Evolutionary conservation across 345 rosid species (phyloP).

Genomic region (Eucalyptus guilfoylei): DNA sequence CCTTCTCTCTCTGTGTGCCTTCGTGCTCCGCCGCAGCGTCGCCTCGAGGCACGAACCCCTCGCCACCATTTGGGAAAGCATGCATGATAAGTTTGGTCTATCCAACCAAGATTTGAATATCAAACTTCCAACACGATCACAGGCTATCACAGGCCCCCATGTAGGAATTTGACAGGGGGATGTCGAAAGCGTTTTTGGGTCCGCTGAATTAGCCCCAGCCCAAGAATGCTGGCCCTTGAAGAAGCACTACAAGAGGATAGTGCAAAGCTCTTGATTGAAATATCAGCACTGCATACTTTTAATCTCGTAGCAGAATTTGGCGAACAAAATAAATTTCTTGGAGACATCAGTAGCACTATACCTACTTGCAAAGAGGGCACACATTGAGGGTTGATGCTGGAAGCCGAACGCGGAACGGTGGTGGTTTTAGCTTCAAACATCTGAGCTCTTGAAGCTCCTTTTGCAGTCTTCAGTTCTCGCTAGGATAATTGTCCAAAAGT

Average conservation of each 20-base stretch:
- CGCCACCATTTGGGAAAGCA: background rate
- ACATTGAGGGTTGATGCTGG: background rate
- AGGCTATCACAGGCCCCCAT: background rate
- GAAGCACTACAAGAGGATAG: background rate
- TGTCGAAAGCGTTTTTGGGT: background rate
- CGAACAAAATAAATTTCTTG: background rate
- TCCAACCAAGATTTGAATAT: background rate
- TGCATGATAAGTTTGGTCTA: background rate
- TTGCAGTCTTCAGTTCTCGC: background rate
- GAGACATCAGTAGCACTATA: background rate
- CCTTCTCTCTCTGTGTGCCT: background rate
- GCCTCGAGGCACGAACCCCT: background rate
- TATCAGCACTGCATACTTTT: background rate
- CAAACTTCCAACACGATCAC: background rate
- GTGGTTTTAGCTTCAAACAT: background rate
- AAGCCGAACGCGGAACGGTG: background rate
- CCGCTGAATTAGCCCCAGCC: background rate
- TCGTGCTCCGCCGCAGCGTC: background rate
- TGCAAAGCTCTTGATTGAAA: background rate
- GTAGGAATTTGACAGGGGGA: background rate
- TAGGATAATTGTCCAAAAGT: background rate
- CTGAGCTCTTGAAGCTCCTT: background rate
- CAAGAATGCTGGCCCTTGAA: background rate
- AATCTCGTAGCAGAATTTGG: background rate
- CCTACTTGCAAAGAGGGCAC: background rate